A percentile compares a stretch with the other conserved stretches of the same genome.
These are phyloP conservation scores for Geotrichum bryndzae DNA, from an alignment of 1,139 yeast genomes.

Conservation along the genomic window DNA sequence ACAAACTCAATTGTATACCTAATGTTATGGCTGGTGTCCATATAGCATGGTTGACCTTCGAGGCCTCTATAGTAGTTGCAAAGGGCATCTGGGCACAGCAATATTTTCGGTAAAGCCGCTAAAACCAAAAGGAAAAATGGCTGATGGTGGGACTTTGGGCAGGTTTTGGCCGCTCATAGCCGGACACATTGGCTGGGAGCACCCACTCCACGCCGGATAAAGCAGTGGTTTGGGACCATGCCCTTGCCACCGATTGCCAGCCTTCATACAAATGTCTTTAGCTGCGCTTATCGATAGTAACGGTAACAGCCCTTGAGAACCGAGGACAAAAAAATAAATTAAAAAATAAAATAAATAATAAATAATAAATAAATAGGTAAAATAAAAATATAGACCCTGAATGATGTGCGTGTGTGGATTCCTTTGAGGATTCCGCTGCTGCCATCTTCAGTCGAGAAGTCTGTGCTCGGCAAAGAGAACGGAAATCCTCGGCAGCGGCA, in stretches of 20 bases:
- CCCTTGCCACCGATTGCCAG: background rate
- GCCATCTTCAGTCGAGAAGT: too few relatives aligned
- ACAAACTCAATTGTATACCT: too few relatives aligned
- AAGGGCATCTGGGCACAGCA: background rate
- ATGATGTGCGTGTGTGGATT: background rate
- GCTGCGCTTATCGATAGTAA: background rate
- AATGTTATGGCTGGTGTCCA: too few relatives aligned
- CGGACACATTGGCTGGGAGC: background rate
- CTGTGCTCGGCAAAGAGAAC: too few relatives aligned
- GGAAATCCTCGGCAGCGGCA: too few relatives aligned
- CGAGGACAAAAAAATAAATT: background rate
- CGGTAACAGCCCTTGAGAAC: background rate
- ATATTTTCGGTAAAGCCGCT: background rate
- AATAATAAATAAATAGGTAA: too few relatives aligned
- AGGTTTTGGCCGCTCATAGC: slow-evolving; percentile 7
- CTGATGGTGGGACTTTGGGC: slow-evolving; percentile 3
- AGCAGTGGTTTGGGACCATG: background rate
- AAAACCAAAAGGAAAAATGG: background rate
- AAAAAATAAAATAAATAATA: too few relatives aligned
- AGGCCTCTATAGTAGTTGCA: background rate
- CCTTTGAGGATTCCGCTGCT: background rate
- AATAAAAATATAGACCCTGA: background rate
- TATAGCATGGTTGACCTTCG: background rate
- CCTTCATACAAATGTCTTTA: background rate
- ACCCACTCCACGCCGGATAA: background rate